Base-by-base conservation (phyloP, 257 asterid genomes). In the Apocynum venetum region DNA sequence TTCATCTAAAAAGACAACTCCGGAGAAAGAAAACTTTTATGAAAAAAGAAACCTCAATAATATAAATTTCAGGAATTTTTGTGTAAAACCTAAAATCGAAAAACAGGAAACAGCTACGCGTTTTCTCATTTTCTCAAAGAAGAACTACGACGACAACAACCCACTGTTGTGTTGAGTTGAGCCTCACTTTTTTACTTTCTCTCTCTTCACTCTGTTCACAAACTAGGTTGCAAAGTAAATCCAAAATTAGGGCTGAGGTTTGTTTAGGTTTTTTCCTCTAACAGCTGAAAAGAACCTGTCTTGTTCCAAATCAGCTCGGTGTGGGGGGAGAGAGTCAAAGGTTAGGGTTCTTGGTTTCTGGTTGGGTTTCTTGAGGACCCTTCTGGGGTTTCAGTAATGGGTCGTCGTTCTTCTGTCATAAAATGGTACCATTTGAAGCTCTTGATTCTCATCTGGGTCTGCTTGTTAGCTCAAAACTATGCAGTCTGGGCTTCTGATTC, bases 391-490 rank as follows among this genome's bases (percentile, higher is more conserved):
- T 73, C 78, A 48, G 64, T 79, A 81, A 94, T 94, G 98, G 97
- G 97, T 86, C 91, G 83, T 82, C 83, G 78, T 78, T 83, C 87
- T 68, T 79, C 86, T 76, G 67, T 80, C 79, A 76, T 78, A 83
- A 92, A 89, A 84, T 88, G 93, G 94, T 86, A 78, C 85, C 90
- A 75, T 73, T 81, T 89, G 88, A 90, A 89, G 86, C 89, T 93
- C 61, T 73, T 86, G 81, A 80, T 90, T 83, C 80, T 88, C 85
- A 47, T 89, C 20, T 84, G 80, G 82, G 83, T 84, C 73, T 56
- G 89, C 75, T 74, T 88, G 49, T 78, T 86, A 71, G 88, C 89
- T 85, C 87, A 64, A 68, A 79, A 69, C 46, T 85, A 64, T 60
- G 88, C 76, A 1, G 87, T 80, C 79, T 80, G 49, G 64, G 87